Evolutionary conservation across 2,329 filamentous ascomycete species (phyloP), one percentile per base, ranked within the genome.

Genomic region (Rutstroemia sydowiana): DNA sequence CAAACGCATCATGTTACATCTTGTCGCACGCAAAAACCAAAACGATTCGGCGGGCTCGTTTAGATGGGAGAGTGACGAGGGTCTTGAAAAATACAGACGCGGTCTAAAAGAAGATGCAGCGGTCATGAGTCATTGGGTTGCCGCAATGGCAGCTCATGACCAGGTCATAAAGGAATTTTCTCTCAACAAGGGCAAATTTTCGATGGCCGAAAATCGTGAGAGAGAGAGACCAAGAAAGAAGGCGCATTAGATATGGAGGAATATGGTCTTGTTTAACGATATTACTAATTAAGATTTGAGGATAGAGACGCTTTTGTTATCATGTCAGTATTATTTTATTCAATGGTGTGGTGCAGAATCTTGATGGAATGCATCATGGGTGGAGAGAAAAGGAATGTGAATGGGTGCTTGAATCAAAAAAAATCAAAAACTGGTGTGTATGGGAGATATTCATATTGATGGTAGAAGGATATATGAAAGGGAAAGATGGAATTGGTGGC

Each of bases 81-180:
- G 77, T 0, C 72, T 83, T 21, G 64, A 71, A 14, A 75, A 77
- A 51, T 89, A 89, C 63, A 65, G 80, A 53, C 70, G 69, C 34
- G 79, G 78, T 64, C 68, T 85, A 51, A 75, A 78, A 57, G 79
- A 87, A 66, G 86, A 90, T 62, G 76, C 81, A 57, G 71, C 73
- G 44, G 78, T 87, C 5, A 72, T 82, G 51, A 73, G 73, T 61
- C 74, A 76, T 51, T 88, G 85, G 83, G 69, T 69, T 28, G 66
- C 75, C 8, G 79, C 79, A 7, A 79, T 77, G 55, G 75, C 79
- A 40, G 74, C 74, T 54, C 85, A 90, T 62, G 75, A 78, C 52
- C 66, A 72, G 52, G 75, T 76, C 9, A 69, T 88, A 52, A 71
- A 74, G 57, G 76, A 80, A 57, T 86, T 82, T 61, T 71, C 76